phyloP scores from a whole-genome alignment of 139 green algal genomes.

The Auxenochlorella pyrenoidosa region DNA sequence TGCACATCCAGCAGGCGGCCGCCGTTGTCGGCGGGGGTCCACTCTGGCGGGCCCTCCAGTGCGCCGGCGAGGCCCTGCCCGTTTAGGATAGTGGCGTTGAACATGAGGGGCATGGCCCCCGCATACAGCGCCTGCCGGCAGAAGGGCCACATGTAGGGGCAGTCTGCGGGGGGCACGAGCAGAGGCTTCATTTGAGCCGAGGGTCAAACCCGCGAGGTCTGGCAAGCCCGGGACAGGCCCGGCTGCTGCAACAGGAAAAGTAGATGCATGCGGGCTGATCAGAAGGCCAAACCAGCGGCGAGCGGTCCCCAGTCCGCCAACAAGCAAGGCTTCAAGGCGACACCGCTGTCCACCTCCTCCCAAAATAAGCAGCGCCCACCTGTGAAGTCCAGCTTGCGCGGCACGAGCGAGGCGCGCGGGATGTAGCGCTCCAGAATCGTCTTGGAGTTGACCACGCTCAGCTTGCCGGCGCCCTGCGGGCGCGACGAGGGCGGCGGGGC shows the following conservation, averaged over 20 bases:
- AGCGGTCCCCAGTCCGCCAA: too few species aligned
- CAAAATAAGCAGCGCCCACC: not conserved
- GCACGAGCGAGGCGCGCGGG: constrained; percentile 88
- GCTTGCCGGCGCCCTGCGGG: constrained; percentile 64
- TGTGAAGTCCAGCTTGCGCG: constrained; percentile 84
- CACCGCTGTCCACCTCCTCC: too few species aligned
- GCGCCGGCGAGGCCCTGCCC: constrained; percentile 83
- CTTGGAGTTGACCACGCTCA: constrained; percentile 76
- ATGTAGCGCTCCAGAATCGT: constrained; percentile 78
- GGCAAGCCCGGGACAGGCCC: not conserved
- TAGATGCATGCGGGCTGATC: not conserved
- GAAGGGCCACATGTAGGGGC: constrained; percentile 97
- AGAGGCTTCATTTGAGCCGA: not conserved
- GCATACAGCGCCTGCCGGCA: constrained; percentile 88
- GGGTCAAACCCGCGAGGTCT: not conserved
- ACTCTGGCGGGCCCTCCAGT: constrained; percentile 73
- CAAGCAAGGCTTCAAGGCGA: too few species aligned
- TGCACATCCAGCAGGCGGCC: constrained; percentile 83
- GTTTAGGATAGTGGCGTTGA: constrained; percentile 98
- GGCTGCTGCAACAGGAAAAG: not conserved
- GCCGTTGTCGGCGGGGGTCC: constrained; percentile 61
- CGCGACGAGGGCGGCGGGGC: not conserved
- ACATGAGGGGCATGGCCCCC: constrained; percentile 84
- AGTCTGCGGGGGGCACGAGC: constrained; percentile 56
- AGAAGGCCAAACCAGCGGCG: not conserved